These are phyloP conservation scores for Paecilomyces formosus DNA, from an alignment of 2,329 filamentous ascomycete species.

Conservation along the genomic window DNA sequence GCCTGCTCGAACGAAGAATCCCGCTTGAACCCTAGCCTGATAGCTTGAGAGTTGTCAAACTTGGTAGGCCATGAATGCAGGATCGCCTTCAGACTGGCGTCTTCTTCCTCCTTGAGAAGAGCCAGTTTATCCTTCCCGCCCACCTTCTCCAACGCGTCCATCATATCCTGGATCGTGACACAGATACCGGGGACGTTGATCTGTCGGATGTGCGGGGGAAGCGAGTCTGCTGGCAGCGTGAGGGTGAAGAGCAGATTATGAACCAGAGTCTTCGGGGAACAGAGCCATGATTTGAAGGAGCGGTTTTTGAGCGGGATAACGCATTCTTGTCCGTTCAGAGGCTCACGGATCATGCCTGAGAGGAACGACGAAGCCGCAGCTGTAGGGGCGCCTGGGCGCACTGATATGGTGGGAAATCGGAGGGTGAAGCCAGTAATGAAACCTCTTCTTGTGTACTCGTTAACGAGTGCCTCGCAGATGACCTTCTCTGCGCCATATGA, in stretches of 20 bases:
- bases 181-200: conserved; percentile 51
- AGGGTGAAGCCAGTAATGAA: conserved; percentile 52
- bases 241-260: conserved; percentile 48
- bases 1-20: conserved; percentile 49
- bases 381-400: conserved; percentile 53
- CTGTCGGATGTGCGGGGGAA: conserved; percentile 41
- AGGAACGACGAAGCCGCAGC: conserved; percentile 58
- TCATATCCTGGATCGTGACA: conserved; percentile 49
- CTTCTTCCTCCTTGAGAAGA: conserved; percentile 46
- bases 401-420: conserved; percentile 55
- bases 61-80: conserved; percentile 50
- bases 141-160: conserved; percentile 49
- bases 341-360: conserved; percentile 57
- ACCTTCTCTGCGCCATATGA: conserved; percentile 59
- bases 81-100: conserved; percentile 45
- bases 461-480: conserved; percentile 54
- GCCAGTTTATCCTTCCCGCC: conserved; percentile 46
- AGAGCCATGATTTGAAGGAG: conserved; percentile 47
- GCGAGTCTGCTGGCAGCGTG: conserved; percentile 32
- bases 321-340: conserved; percentile 48
- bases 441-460: conserved; percentile 55
- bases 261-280: conserved; percentile 46
- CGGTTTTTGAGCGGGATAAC: conserved; percentile 46
- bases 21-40: conserved; percentile 44
- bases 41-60: conserved; percentile 47